Conservation (phyloP, 768 basidiomycete genomes). For the Hirschioporus abietinus region DNA sequence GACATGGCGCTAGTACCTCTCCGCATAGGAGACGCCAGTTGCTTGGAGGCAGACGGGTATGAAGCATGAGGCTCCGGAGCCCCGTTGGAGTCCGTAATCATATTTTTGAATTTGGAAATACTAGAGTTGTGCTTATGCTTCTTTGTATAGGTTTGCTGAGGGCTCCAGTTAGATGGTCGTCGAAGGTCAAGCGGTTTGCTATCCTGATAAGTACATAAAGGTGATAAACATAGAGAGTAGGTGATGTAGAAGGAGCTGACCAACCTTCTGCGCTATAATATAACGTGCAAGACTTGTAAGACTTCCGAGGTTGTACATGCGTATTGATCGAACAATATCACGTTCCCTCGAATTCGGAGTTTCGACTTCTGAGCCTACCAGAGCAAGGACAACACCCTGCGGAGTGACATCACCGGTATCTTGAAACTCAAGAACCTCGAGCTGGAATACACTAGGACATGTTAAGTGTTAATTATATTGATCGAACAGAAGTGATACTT, state of each 20-base stretch:
- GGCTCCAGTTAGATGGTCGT: slow-evolving; percentile 44
- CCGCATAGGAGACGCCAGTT: slow-evolving; percentile 3
- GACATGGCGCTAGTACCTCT: not conserved
- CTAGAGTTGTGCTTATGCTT: slow-evolving; percentile 46
- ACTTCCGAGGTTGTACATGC: slow-evolving; percentile 83
- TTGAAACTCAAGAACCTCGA: slow-evolving; percentile 65
- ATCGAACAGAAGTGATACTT: slow-evolving; percentile 18
- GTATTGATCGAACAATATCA: slow-evolving; percentile 50
- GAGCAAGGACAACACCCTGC: slow-evolving; percentile 71
- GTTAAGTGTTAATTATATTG: not conserved
- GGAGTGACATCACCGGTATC: slow-evolving; percentile 51
- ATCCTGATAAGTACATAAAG: slow-evolving; percentile 33
- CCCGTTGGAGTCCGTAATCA: slow-evolving; percentile 35
- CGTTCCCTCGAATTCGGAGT: slow-evolving; percentile 43
- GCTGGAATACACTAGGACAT: slow-evolving; percentile 60
- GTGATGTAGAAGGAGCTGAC: not conserved
- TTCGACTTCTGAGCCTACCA: slow-evolving; percentile 62
- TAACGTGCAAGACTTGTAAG: slow-evolving; percentile 71
- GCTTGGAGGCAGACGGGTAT: slow-evolving; percentile 2
- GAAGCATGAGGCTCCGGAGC: slow-evolving; percentile 25
- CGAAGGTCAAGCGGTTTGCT: slow-evolving; percentile 56
- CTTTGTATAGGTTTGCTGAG: slow-evolving; percentile 39
- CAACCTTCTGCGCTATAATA: slow-evolving; percentile 62
- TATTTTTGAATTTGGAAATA: slow-evolving; percentile 56
- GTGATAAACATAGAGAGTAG: slow-evolving; percentile 11